phyloP scores from a whole-genome alignment of 1,139 yeast species.

The Chernovozyma aurita region DNA sequence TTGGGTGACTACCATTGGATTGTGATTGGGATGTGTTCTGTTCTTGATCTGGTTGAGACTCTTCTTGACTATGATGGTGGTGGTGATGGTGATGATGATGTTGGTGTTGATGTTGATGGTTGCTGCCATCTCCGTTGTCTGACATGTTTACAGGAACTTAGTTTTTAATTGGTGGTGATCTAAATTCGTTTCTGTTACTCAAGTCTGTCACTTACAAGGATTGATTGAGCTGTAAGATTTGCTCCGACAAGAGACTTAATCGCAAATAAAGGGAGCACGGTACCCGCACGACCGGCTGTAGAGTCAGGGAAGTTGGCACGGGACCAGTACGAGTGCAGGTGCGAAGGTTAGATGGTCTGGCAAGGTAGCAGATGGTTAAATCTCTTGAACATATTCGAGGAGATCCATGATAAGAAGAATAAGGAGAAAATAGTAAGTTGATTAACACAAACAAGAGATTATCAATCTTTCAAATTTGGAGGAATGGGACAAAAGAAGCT shows the following conservation, averaged over 20 bases:
- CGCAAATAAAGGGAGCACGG: no score
- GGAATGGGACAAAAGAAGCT: constrained; percentile 45
- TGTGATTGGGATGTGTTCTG: background rate
- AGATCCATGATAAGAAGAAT: constrained; percentile 45
- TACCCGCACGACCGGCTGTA: no score
- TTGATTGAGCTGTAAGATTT: no score
- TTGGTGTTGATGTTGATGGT: constrained; percentile 15
- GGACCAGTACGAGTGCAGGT: no score
- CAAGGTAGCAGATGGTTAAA: no score
- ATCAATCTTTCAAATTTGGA: constrained; percentile 45
- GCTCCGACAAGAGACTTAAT: no score
- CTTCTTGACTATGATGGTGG: constrained; percentile 12
- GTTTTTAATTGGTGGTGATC: no score
- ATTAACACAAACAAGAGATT: constrained; percentile 44
- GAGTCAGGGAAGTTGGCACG: no score
- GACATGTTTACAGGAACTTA: no score
- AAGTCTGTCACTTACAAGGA: no score
- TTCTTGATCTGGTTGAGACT: constrained; percentile 7
- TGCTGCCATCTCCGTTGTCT: constrained; percentile 13
- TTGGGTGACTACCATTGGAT: constrained; percentile 1
- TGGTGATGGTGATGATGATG: constrained; percentile 12
- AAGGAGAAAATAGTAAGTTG: constrained; percentile 15
- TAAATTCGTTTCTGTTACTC: no score
- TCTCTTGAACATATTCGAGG: constrained; percentile 66
- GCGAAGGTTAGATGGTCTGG: no score